A percentile compares a stretch with the other conserved stretches of the same genome.
phyloP scores from a whole-genome alignment of 1,139 yeast species.

The Protomyces gravidus region DNA sequence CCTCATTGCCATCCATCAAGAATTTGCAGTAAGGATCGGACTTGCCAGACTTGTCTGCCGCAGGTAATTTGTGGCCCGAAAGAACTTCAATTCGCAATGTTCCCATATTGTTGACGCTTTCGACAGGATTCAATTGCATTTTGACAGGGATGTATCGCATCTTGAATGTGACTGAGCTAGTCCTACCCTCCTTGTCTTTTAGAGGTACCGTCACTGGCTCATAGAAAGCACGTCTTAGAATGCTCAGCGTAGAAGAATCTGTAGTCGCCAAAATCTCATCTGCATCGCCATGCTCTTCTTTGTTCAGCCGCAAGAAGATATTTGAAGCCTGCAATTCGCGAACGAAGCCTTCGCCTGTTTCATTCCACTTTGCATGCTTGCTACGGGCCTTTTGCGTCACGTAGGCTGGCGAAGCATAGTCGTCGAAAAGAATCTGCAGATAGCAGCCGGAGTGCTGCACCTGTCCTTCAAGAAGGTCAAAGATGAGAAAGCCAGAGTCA shows the following conservation, averaged over 20 bases:
- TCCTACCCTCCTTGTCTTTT: slow-evolving; percentile 38
- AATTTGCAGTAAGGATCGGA: slow-evolving; percentile 85
- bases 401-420: slow-evolving; percentile 59
- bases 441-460: slow-evolving; percentile 53
- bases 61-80: slow-evolving; percentile 64
- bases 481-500: slow-evolving; percentile 72
- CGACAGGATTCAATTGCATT: slow-evolving; percentile 63
- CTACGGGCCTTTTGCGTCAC: slow-evolving; percentile 50
- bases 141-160: slow-evolving; percentile 78
- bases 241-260: slow-evolving; percentile 61
- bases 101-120: slow-evolving; percentile 74
- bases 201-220: slow-evolving; percentile 46
- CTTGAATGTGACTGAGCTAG: slow-evolving; percentile 49
- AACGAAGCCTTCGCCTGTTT: slow-evolving; percentile 67
- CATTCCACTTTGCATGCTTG: slow-evolving; percentile 48
- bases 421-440: slow-evolving; percentile 72
- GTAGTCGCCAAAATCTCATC: slow-evolving; percentile 61
- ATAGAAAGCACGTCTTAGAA: slow-evolving; percentile 59
- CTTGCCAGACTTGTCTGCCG: slow-evolving; percentile 85
- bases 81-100: slow-evolving; percentile 58
- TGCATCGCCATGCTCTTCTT: slow-evolving; percentile 48
- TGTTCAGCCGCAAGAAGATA: slow-evolving; percentile 57
- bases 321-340: slow-evolving; percentile 74
- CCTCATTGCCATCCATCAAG: slow-evolving; percentile 52
- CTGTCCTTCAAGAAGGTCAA: slow-evolving; percentile 58